Percentiles rank a stretch among this genome's conserved stretches.
These are phyloP conservation scores for Otatea glauca DNA, from an alignment of 176 grass and related monocot genomes.

Conservation along the genomic window DNA sequence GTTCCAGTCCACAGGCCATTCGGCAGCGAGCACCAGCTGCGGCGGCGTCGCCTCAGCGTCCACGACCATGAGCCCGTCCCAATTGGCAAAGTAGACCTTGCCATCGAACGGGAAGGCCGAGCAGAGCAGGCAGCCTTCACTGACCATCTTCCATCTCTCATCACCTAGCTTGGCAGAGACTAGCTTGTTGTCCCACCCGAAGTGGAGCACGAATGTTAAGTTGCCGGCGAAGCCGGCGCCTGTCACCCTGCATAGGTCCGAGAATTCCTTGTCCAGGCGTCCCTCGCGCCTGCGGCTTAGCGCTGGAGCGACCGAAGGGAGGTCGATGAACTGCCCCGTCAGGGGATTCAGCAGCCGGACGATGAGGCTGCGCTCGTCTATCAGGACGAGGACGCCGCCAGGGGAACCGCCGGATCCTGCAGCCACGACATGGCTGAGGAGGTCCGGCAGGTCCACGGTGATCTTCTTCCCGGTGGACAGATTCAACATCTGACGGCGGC, in stretches of 20 bases:
- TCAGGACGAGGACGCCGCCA: constrained; percentile 21
- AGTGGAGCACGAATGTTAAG: constrained; percentile 25
- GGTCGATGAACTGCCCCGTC: constrained; percentile 13
- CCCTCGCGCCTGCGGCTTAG: not conserved
- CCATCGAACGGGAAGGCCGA: too few species aligned
- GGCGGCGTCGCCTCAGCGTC: too few species aligned
- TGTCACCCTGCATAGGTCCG: not conserved
- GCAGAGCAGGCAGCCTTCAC: not conserved
- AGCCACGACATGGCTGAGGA: not conserved
- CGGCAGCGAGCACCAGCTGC: not conserved
- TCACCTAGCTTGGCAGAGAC: not conserved
- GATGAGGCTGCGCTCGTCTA: not conserved
- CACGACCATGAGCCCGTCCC: too few species aligned
- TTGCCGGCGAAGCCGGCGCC: constrained; percentile 12
- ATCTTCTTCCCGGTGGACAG: not conserved
- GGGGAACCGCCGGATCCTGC: not conserved
- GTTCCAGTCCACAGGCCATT: not conserved
- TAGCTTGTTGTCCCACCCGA: not conserved
- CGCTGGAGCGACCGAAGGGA: constrained; percentile 4
- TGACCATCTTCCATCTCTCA: not conserved
- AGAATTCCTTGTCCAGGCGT: not conserved
- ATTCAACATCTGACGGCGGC: not conserved
- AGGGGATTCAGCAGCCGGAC: constrained; percentile 33
- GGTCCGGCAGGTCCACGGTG: constrained; percentile 3
- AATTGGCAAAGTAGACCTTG: too few species aligned